These are phyloP conservation scores for Mycena venus DNA, from an alignment of 768 basidiomycete species.

Conservation along the genomic window DNA sequence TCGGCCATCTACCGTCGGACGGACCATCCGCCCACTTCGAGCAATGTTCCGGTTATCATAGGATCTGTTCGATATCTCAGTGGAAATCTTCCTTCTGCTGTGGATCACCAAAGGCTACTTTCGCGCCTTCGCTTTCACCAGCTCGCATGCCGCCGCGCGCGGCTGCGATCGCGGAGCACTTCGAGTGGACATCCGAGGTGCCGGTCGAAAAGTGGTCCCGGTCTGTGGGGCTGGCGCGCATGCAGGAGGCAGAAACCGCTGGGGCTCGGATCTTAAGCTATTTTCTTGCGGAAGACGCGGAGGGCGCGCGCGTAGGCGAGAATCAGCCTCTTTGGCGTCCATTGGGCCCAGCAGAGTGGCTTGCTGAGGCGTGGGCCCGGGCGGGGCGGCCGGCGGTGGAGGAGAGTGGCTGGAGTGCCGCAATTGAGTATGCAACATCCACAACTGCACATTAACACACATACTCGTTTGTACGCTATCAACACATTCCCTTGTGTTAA, in stretches of 20 bases:
- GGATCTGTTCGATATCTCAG: background rate
- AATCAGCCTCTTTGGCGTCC: background rate
- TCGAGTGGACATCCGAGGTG: background rate
- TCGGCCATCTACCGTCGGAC: too few species aligned
- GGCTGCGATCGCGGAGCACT: background rate
- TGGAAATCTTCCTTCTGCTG: too few species aligned
- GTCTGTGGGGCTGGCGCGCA: background rate
- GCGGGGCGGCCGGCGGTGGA: too few species aligned
- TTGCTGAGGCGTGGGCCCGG: background rate
- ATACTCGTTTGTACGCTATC: too few species aligned
- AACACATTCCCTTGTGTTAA: too few species aligned
- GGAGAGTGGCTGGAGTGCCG: too few species aligned
- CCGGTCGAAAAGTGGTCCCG: background rate
- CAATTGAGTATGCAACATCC: too few species aligned
- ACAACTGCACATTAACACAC: too few species aligned
- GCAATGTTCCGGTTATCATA: too few species aligned
- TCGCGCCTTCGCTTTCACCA: background rate
- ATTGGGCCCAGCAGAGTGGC: background rate
- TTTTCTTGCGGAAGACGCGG: too few species aligned
- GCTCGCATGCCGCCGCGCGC: background rate
- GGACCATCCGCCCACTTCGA: too few species aligned
- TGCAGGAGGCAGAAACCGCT: background rate
- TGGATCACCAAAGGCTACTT: background rate
- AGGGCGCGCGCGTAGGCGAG: background rate
- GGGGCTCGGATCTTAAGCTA: too few species aligned